These are phyloP conservation scores for Populus hybrid DNA, from an alignment of 441 rosid species.

Conservation along the genomic window DNA sequence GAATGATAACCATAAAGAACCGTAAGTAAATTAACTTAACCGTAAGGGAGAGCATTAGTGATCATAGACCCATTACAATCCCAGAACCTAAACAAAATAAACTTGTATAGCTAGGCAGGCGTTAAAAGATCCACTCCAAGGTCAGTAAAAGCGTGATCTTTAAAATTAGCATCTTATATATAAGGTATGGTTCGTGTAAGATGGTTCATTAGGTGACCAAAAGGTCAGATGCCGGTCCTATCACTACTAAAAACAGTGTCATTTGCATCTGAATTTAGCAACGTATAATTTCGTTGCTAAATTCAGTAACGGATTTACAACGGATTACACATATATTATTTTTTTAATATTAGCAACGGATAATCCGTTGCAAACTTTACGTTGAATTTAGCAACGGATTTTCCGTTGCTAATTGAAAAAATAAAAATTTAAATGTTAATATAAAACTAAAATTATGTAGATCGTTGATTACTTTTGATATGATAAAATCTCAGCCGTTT, in stretches of 20 bases:
- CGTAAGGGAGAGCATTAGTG: background rate
- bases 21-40: background rate
- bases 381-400: too few species aligned
- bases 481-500: too few species aligned
- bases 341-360: too few species aligned
- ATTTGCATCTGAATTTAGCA: fast-evolving
- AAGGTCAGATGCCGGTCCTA: background rate
- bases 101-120: background rate
- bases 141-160: background rate
- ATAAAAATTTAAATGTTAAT: too few species aligned
- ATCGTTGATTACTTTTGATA: too few species aligned
- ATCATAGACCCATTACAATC: background rate
- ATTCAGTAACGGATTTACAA: too few species aligned
- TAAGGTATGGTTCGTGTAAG: background rate
- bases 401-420: too few species aligned
- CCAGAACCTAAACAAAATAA: background rate
- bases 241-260: too few species aligned
- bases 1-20: background rate
- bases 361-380: too few species aligned
- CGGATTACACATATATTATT: too few species aligned
- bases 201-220: background rate
- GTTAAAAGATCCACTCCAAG: background rate
- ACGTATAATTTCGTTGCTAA: too few species aligned
- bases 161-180: background rate
- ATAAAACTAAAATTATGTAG: too few species aligned